Percentiles rank a stretch among this genome's conserved stretches.
These are phyloP conservation scores for Pseudisothecium myosuroides DNA, from an alignment of 225 moss, liverwort and hornwort genomes.

Conservation along the genomic window DNA sequence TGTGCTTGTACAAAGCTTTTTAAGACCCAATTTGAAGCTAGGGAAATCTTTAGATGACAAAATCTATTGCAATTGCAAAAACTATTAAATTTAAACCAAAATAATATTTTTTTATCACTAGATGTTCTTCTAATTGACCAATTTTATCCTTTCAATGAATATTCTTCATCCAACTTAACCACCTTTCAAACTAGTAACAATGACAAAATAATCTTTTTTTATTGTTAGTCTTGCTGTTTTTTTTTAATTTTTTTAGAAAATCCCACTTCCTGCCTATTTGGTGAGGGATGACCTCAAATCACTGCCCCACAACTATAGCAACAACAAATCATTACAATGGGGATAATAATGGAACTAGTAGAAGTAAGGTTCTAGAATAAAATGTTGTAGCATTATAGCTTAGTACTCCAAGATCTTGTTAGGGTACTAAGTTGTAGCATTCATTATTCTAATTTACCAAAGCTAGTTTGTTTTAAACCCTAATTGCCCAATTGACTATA, in stretches of 20 bases:
- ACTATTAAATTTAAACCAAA: background rate
- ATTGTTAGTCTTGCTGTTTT: background rate
- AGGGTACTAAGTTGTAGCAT: background rate
- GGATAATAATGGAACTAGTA: background rate
- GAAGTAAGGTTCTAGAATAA: background rate
- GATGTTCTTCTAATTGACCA: too few species aligned
- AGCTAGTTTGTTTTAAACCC: background rate
- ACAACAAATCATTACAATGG: rapidly evolving
- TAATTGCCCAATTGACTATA: too few species aligned
- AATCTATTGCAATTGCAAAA: background rate
- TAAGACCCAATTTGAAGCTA: background rate
- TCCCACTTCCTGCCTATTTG: too few species aligned
- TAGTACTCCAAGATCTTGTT: background rate
- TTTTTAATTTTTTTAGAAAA: too few species aligned
- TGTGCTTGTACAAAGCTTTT: background rate
- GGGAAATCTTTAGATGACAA: background rate
- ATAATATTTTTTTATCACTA: background rate
- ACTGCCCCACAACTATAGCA: background rate
- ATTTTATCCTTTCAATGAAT: background rate
- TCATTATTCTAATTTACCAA: background rate
- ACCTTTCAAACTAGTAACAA: background rate
- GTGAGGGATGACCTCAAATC: background rate
- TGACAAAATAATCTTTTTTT: background rate
- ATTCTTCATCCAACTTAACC: background rate
- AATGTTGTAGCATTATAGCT: background rate